Percentiles rank a stretch among this genome's conserved stretches.
Evolutionary conservation across 208 protist genomes (phyloP).

Genomic region (Trichomonas gallinae): DNA sequence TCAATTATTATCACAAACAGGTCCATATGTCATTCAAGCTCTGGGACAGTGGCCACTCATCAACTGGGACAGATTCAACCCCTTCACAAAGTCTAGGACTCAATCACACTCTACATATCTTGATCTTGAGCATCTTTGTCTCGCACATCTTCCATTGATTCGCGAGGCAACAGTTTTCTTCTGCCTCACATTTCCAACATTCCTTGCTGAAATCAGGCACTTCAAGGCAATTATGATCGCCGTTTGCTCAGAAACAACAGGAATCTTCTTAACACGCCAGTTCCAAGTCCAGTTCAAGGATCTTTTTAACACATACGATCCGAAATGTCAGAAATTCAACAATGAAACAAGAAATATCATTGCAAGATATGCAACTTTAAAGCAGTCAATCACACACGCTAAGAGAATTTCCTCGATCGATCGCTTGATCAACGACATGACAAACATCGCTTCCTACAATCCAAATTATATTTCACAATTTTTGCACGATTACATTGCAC

Average conservation of each 20-base stretch:
- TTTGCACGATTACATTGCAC: not conserved
- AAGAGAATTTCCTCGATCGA: not conserved
- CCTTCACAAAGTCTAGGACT: not conserved
- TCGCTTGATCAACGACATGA: not conserved
- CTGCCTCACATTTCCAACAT: not conserved
- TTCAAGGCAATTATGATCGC: not conserved
- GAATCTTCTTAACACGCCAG: not conserved
- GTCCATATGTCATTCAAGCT: not conserved
- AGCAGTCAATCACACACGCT: not conserved
- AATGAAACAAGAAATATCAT: not conserved
- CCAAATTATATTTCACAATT: not conserved
- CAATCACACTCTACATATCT: not conserved
- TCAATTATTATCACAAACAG: not conserved
- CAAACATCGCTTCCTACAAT: not conserved
- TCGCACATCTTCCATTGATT: not conserved
- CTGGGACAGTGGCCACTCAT: not conserved
- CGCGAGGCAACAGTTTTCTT: not conserved
- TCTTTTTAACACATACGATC: not conserved
- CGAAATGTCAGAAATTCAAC: not conserved
- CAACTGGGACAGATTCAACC: not conserved
- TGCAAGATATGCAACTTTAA: not conserved
- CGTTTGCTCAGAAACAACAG: not conserved
- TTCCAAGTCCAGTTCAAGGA: not conserved
- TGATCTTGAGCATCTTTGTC: not conserved
- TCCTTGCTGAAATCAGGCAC: not conserved